Conservation (phyloP, 2,329 filamentous ascomycete genomes). For the Ophidiomyces ophidiicola region DNA sequence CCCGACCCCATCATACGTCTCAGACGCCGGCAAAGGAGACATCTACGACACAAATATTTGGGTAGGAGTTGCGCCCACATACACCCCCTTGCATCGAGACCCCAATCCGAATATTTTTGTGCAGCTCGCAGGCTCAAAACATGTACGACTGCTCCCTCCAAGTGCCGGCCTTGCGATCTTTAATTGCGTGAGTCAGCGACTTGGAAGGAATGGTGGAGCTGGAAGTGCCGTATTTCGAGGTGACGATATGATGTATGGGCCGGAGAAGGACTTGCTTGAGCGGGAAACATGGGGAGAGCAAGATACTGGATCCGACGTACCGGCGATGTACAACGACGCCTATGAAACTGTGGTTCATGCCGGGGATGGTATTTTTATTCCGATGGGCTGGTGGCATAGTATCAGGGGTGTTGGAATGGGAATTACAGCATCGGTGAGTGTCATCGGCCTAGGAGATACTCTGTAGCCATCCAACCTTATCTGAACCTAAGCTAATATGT, state of each 20-base stretch:
- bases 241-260: slow-evolving; percentile 81
- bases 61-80: slow-evolving; percentile 76
- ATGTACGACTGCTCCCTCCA: slow-evolving; percentile 49
- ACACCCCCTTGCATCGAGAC: slow-evolving; percentile 81
- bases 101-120: slow-evolving; percentile 90
- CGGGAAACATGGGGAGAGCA: slow-evolving; percentile 61
- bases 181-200: slow-evolving; percentile 32
- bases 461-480: neutral
- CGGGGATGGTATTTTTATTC: slow-evolving; percentile 67
- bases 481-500: neutral
- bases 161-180: slow-evolving; percentile 53
- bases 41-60: slow-evolving; percentile 80
- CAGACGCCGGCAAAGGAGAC: slow-evolving; percentile 57
- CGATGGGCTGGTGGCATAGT: slow-evolving; percentile 78
- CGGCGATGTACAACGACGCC: slow-evolving; percentile 19
- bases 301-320: neutral
- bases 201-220: slow-evolving; percentile 24
- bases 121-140: slow-evolving; percentile 64
- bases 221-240: slow-evolving; percentile 49
- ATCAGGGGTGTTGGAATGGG: slow-evolving; percentile 51
- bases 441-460: neutral
- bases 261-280: slow-evolving; percentile 55
- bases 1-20: slow-evolving; percentile 53
- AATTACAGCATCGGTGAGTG: slow-evolving; percentile 46
- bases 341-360: slow-evolving; percentile 46